These are phyloP conservation scores for Colletotrichum higginsianum DNA, from an alignment of 2,329 filamentous ascomycete species.

Conservation along the genomic window DNA sequence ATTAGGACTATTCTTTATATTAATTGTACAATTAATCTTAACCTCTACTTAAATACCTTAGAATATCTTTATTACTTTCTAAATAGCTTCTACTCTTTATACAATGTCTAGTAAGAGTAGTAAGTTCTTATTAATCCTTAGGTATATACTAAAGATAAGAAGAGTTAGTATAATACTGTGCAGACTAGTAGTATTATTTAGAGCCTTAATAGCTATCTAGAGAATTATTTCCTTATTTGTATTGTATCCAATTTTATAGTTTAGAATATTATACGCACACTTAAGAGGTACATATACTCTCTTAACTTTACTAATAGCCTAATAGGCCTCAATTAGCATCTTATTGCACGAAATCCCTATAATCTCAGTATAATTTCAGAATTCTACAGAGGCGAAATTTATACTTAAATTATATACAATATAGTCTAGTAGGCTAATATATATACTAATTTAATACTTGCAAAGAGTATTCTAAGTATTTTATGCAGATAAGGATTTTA, in stretches of 20 bases:
- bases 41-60: not conserved
- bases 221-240: too few relatives aligned
- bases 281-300: too few relatives aligned
- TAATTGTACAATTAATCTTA: not conserved
- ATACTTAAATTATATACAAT: not conserved
- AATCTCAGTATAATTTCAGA: not conserved
- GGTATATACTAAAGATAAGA: not conserved
- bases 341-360: too few relatives aligned
- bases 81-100: not conserved
- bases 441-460: not conserved
- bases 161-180: not conserved
- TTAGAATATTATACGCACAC: fast-evolving
- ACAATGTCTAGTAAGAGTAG: not conserved
- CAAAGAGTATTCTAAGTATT: not conserved
- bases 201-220: too few relatives aligned
- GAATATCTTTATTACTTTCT: not conserved
- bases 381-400: not conserved
- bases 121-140: not conserved
- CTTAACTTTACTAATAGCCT: too few relatives aligned
- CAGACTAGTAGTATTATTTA: not conserved
- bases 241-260: not conserved
- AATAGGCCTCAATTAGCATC: too few relatives aligned
- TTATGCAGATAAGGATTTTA: not conserved
- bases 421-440: not conserved
- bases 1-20: not conserved